A percentile compares a stretch with the other conserved stretches of the same genome.
phyloP scores from a whole-genome alignment of 164 flowering plant genomes.

The Vitis rotundifolia region DNA sequence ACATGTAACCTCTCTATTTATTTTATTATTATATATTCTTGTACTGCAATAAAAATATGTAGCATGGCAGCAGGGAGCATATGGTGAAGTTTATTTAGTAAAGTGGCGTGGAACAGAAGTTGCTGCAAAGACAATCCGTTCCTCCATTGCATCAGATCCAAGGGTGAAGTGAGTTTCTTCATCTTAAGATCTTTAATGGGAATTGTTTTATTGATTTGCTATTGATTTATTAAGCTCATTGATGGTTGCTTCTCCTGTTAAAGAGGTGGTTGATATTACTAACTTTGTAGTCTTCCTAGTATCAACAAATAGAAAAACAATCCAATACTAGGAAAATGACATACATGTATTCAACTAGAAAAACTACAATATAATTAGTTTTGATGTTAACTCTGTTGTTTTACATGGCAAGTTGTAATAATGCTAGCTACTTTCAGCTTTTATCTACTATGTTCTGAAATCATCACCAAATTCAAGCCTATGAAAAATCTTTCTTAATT shows the following conservation, averaged over 20 bases:
- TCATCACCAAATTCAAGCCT: too few relatives aligned
- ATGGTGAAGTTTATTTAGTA: slow-evolving; percentile 63
- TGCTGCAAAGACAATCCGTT: slow-evolving; percentile 69
- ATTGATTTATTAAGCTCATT: background rate
- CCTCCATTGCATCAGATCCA: slow-evolving; percentile 61
- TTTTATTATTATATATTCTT: background rate
- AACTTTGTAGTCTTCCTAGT: too few relatives aligned
- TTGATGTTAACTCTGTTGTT: background rate
- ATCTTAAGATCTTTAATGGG: background rate
- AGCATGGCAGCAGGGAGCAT: slow-evolving; percentile 60
- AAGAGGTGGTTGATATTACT: too few relatives aligned
- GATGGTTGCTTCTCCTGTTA: background rate
- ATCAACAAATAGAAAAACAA: too few relatives aligned
- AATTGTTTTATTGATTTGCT: background rate
- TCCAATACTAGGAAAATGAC: too few relatives aligned
- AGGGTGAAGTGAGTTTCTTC: slow-evolving; percentile 44
- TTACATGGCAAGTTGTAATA: background rate
- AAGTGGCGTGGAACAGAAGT: slow-evolving; percentile 72
- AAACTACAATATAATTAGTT: background rate
- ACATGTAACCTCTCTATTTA: background rate
- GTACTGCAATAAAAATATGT: background rate
- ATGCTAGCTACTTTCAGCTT: background rate
- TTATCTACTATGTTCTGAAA: background rate
- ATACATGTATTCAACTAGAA: background rate
- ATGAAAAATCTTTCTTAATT: too few relatives aligned